Percentiles rank a stretch among this genome's conserved stretches.
Conservation (phyloP, 2,329 filamentous ascomycete species). For the Pyricularia pennisetigena region DNA sequence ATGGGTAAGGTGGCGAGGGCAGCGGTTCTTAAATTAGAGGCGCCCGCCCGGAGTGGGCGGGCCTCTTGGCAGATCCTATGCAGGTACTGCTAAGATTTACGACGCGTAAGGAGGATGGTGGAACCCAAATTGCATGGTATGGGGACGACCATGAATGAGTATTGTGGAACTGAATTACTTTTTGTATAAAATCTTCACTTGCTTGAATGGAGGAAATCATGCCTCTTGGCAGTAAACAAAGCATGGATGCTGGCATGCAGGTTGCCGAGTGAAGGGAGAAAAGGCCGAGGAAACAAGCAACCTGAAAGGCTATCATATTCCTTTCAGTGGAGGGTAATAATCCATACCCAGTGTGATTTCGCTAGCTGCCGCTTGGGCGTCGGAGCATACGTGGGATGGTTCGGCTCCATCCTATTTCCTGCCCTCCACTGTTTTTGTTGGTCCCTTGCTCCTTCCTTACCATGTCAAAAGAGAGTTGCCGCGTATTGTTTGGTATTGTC, state of each 20-base stretch:
- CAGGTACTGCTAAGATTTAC: not conserved
- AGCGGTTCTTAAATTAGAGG: not conserved
- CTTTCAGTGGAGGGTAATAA: not conserved
- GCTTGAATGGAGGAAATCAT: not conserved
- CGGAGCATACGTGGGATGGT: not conserved
- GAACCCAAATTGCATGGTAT: not conserved
- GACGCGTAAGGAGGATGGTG: not conserved
- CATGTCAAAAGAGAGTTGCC: not conserved
- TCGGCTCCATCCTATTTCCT: not conserved
- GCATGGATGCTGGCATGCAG: not conserved
- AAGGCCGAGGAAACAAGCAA: not conserved
- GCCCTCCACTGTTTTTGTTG: not conserved
- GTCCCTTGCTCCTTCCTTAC: not conserved
- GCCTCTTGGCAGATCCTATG: not conserved
- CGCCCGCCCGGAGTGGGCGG: not conserved
- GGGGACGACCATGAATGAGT: not conserved
- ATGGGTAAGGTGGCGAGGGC: not conserved
- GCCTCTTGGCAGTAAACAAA: not conserved
- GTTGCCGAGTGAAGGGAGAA: not conserved
- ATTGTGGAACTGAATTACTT: not conserved
- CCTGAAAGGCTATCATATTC: not conserved
- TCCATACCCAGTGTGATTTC: not conserved
- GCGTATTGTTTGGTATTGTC: not conserved
- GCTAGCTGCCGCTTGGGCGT: not conserved
- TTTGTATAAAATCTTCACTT: not conserved